Conservation (phyloP, 306 rosid genomes). For the Quercus rubra region DNA sequence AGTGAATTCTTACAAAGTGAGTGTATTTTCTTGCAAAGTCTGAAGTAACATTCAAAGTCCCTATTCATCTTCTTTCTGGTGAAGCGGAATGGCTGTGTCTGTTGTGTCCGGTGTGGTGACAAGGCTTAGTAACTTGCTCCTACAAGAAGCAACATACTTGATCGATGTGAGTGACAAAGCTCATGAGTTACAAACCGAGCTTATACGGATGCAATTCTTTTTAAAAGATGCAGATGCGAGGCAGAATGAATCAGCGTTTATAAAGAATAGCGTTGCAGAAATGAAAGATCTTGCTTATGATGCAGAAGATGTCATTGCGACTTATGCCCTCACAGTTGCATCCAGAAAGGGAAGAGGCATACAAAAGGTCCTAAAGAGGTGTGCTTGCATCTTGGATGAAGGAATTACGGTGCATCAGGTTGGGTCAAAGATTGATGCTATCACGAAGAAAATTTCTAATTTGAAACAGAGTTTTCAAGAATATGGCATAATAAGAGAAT, state of each 20-base stretch:
- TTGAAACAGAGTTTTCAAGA: neutral
- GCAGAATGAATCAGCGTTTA: slow-evolving; percentile 32
- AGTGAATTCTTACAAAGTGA: too few relatives aligned
- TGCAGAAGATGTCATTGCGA: slow-evolving; percentile 39
- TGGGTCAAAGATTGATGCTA: slow-evolving; percentile 30
- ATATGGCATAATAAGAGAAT: neutral
- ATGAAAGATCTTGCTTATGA: too few relatives aligned
- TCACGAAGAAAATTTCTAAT: slow-evolving; percentile 18
- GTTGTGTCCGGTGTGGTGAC: slow-evolving; percentile 36
- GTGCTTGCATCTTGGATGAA: slow-evolving; percentile 6
- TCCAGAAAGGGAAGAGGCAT: slow-evolving; percentile 25
- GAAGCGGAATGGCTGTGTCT: slow-evolving; percentile 29
- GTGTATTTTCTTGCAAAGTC: neutral
- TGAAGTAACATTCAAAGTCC: too few relatives aligned
- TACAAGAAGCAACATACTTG: neutral
- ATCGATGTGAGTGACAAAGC: neutral
- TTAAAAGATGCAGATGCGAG: slow-evolving; percentile 32
- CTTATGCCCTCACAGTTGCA: slow-evolving; percentile 23
- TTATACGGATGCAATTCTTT: neutral
- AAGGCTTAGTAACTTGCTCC: slow-evolving; percentile 29
- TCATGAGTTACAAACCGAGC: too few relatives aligned
- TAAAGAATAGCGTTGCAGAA: slow-evolving; percentile 7
- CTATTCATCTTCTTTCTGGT: neutral
- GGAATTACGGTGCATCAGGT: slow-evolving; percentile 18
- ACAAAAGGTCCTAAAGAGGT: slow-evolving; percentile 23